phyloP scores from a whole-genome alignment of 169 alveolate species.

The Eimeria acervulina region DNA sequence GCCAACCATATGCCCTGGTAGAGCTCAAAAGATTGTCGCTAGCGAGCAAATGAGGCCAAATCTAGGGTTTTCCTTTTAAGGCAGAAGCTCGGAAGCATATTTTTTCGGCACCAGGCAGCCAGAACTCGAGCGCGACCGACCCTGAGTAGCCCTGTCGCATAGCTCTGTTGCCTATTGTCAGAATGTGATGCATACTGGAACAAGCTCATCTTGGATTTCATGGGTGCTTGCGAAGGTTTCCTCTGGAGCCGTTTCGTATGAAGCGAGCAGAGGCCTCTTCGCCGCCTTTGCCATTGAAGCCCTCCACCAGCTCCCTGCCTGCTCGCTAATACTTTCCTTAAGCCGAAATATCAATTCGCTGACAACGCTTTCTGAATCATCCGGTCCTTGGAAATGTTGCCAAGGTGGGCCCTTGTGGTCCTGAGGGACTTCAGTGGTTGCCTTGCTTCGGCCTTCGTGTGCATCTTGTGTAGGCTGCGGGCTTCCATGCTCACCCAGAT shows the following conservation, averaged over 20 bases:
- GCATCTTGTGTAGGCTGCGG: neutral
- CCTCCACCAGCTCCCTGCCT: slow-evolving; percentile 77
- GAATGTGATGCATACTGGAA: neutral
- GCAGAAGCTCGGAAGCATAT: neutral
- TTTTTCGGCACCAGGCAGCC: neutral
- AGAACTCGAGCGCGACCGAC: neutral
- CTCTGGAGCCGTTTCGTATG: slow-evolving; percentile 69
- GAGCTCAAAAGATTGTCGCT: neutral
- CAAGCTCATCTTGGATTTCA: slow-evolving; percentile 71
- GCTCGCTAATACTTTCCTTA: slow-evolving; percentile 63
- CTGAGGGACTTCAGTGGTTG: neutral
- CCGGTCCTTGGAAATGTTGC: slow-evolving; percentile 26
- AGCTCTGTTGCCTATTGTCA: neutral
- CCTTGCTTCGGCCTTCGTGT: neutral
- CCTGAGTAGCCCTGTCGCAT: neutral
- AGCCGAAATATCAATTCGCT: slow-evolving; percentile 54
- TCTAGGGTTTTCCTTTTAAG: neutral
- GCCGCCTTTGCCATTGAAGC: slow-evolving; percentile 63
- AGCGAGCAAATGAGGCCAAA: neutral
- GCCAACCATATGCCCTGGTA: no score
- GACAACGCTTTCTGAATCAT: slow-evolving; percentile 63
- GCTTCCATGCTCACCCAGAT: neutral
- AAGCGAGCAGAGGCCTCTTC: slow-evolving; percentile 67
- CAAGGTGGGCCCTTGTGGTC: neutral
- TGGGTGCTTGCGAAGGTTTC: slow-evolving; percentile 17